These are phyloP conservation scores for Saccharomycopsis selenospora DNA, from an alignment of 805 yeast genomes.

Conservation along the genomic window DNA sequence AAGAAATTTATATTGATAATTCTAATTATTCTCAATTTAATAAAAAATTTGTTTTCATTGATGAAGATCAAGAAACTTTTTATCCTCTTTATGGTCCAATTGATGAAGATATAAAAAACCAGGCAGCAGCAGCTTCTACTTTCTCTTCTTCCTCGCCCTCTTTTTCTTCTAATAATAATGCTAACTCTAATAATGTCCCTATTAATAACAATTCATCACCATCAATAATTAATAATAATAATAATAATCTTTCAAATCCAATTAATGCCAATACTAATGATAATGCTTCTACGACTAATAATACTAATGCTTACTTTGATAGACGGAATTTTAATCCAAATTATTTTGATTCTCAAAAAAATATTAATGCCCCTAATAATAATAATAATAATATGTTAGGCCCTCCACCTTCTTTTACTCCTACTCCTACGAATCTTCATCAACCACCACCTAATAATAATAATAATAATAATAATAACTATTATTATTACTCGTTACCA, in stretches of 20 bases:
- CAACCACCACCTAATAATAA: no score
- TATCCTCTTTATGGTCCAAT: constrained; percentile 16
- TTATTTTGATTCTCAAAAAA: background rate
- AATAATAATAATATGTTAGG: no score
- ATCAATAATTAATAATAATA: background rate
- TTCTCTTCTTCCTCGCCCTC: background rate
- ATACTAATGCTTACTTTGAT: no score
- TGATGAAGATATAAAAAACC: background rate
- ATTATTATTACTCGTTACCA: background rate
- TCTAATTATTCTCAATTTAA: constrained; percentile 1
- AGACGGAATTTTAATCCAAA: no score
- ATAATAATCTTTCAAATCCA: background rate
- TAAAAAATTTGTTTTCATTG: constrained; percentile 14
- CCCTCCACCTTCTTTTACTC: background rate
- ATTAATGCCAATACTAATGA: background rate
- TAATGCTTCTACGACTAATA: background rate
- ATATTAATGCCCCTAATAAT: no score
- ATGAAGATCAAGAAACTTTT: constrained; percentile 18
- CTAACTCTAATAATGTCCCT: no score
- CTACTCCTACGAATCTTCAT: background rate
- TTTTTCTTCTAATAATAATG: no score
- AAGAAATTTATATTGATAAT: constrained; percentile 10
- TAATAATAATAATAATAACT: no score
- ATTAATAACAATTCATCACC: no score
- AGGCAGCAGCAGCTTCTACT: background rate